phyloP scores from a whole-genome alignment of 2,329 filamentous ascomycete species.

The Diplodia mutila region DNA sequence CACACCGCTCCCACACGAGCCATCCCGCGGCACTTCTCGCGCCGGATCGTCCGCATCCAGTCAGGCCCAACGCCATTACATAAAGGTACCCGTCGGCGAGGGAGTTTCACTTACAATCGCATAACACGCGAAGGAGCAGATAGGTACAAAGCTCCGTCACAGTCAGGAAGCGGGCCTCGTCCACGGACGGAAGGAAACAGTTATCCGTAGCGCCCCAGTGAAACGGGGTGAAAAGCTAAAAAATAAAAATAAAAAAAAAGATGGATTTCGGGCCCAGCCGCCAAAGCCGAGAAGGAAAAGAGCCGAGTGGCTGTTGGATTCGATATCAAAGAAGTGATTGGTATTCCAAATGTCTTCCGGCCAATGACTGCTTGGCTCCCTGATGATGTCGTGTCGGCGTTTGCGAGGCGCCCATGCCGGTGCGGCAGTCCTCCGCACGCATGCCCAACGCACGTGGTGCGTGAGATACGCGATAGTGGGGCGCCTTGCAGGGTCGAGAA shows the following conservation, averaged over 20 bases:
- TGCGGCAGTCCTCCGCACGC: neutral
- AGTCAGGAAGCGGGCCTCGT: neutral
- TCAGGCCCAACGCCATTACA: neutral
- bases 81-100: neutral
- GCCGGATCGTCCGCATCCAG: neutral
- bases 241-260: neutral
- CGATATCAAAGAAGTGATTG: neutral
- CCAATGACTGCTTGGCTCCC: neutral
- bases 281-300: neutral
- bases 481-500: neutral
- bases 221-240: neutral
- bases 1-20: neutral
- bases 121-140: neutral
- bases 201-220: neutral
- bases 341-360: neutral
- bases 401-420: conserved; percentile 3
- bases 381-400: neutral
- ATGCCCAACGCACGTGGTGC: neutral
- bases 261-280: neutral
- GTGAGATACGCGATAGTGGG: neutral
- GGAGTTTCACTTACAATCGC: neutral
- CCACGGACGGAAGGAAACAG: neutral
- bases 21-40: neutral
- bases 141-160: neutral
- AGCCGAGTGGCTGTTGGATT: neutral